phyloP scores from a whole-genome alignment of 2,329 filamentous ascomycete species.

The Alternaria ethzedia region DNA sequence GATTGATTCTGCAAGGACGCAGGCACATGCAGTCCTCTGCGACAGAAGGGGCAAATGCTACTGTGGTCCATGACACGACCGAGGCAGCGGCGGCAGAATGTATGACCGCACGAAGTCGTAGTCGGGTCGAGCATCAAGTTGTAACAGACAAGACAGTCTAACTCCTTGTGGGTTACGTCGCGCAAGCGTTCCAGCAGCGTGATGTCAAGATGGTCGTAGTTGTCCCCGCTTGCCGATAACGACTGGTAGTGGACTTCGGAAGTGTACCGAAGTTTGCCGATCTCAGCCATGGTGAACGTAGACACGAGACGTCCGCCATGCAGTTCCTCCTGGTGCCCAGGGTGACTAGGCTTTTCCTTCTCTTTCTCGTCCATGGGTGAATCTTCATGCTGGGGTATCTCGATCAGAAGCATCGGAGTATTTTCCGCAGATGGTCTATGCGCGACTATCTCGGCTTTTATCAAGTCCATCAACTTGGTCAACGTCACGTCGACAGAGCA shows the following conservation, averaged over 20 bases:
- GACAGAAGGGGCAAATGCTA: slow-evolving; percentile 79
- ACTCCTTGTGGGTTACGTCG: slow-evolving; percentile 68
- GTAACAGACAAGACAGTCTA: slow-evolving; percentile 91
- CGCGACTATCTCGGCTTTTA: slow-evolving; percentile 58
- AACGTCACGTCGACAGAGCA: slow-evolving; percentile 79
- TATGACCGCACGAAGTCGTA: slow-evolving; percentile 87
- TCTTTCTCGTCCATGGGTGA: slow-evolving; percentile 48
- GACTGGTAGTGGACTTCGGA: slow-evolving; percentile 62
- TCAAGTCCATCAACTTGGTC: slow-evolving; percentile 68
- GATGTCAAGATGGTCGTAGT: slow-evolving; percentile 53
- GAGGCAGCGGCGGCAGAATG: slow-evolving; percentile 83
- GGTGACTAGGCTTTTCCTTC: slow-evolving; percentile 28
- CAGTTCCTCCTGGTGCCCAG: slow-evolving; percentile 51
- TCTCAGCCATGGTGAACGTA: slow-evolving; percentile 69
- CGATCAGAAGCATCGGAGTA: slow-evolving; percentile 51
- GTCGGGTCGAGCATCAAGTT: slow-evolving; percentile 79
- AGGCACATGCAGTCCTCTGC: slow-evolving; percentile 65
- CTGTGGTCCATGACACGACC: slow-evolving; percentile 78
- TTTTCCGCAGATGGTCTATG: slow-evolving; percentile 43
- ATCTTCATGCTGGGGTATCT: slow-evolving; percentile 46
- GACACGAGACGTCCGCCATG: slow-evolving; percentile 67
- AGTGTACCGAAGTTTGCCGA: slow-evolving; percentile 64
- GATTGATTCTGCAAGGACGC: slow-evolving; percentile 58
- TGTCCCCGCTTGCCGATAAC: slow-evolving; percentile 45
- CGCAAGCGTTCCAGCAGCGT: slow-evolving; percentile 64